Percentiles rank a stretch among this genome's conserved stretches.
These are phyloP conservation scores for Medicago arabica DNA, from an alignment of 306 rosid species.

Conservation along the genomic window DNA sequence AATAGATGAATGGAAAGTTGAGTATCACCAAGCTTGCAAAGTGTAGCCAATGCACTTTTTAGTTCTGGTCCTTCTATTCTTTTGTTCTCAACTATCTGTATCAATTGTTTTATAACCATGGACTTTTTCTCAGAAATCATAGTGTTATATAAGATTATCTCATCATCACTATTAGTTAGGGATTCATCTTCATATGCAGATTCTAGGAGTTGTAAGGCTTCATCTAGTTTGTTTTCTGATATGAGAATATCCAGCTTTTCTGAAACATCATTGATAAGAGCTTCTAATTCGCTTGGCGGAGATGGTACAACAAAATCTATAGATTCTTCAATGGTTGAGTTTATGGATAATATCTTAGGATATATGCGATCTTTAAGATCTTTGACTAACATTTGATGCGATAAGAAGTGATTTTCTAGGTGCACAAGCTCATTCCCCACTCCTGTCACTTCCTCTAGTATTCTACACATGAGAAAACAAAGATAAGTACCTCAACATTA, in stretches of 20 bases:
- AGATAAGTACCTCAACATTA: slow-evolving; percentile 3
- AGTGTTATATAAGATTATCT: slow-evolving; percentile 46
- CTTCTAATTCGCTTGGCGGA: slow-evolving; percentile 52
- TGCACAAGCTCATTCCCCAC: slow-evolving; percentile 64
- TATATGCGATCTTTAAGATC: slow-evolving; percentile 55
- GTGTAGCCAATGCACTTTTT: slow-evolving; percentile 53
- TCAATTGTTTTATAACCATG: slow-evolving; percentile 45
- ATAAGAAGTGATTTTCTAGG: slow-evolving; percentile 59
- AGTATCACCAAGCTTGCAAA: slow-evolving; percentile 65
- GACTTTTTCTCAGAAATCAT: slow-evolving; percentile 62
- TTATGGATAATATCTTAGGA: slow-evolving; percentile 50
- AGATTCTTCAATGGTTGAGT: slow-evolving; percentile 37
- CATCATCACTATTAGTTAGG: slow-evolving; percentile 34
- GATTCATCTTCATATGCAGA: slow-evolving; percentile 57
- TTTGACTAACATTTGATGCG: slow-evolving; percentile 62
- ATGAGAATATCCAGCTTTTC: slow-evolving; percentile 64
- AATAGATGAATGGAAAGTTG: slow-evolving; percentile 59
- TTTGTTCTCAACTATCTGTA: slow-evolving; percentile 52
- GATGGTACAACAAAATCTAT: slow-evolving; percentile 28
- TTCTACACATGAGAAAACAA: slow-evolving; percentile 51
- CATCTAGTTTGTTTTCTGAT: slow-evolving; percentile 63
- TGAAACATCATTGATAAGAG: slow-evolving; percentile 53
- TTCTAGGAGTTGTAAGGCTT: slow-evolving; percentile 65
- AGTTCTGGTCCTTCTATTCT: slow-evolving; percentile 58
- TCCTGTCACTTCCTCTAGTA: slow-evolving; percentile 58